Evolutionary conservation across 306 rosid genomes (phyloP), one percentile per base, ranked within the genome.

Genomic region (Rosa persica): DNA sequence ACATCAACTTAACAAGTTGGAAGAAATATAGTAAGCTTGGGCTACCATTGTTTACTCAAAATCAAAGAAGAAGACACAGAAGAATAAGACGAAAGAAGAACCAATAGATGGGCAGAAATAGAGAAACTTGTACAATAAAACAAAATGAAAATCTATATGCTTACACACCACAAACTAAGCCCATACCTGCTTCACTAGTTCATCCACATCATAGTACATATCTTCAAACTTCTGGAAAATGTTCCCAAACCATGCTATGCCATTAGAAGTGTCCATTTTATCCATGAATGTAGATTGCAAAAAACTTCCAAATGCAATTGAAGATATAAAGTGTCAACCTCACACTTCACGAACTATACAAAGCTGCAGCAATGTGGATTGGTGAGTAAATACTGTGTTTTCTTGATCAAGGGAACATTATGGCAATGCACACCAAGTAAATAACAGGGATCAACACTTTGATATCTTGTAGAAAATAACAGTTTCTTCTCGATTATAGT

Each of bases 171-270:
- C 58, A 54, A 39, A 22, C 0, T 42, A 74, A 57, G 39, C 39
- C 48, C 46, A 13, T 70, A 92, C 97, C 97, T 90, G 87, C 51
- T 79, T 78, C 52, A 88, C 89, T 83, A 88, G 72, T 74, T 75
- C 87, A 81, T 88, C 95, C 73, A 89, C 92, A 79, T 87, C 97
- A 23, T 86, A 88, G 83, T 91, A 92, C 77, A 82, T 86, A 47
- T 79, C 87, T 89, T 92, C 97, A 78, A 92, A 78, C 77, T 82
- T 90, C 82, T 86, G 90, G 85, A 54, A 86, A 67, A 92, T 61
- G 81, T 87, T 81, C 55, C 84, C 93, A 79, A 89, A 78, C 97
- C 96, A 92, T 22, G 79, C 64, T 72, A 86, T 83, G 69, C 27
- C 81, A 74, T 84, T 73, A 81, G 67, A 61, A 23, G 85, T 83